phyloP scores from a whole-genome alignment of 2,329 filamentous ascomycete genomes.

The Phoma herbarum region DNA sequence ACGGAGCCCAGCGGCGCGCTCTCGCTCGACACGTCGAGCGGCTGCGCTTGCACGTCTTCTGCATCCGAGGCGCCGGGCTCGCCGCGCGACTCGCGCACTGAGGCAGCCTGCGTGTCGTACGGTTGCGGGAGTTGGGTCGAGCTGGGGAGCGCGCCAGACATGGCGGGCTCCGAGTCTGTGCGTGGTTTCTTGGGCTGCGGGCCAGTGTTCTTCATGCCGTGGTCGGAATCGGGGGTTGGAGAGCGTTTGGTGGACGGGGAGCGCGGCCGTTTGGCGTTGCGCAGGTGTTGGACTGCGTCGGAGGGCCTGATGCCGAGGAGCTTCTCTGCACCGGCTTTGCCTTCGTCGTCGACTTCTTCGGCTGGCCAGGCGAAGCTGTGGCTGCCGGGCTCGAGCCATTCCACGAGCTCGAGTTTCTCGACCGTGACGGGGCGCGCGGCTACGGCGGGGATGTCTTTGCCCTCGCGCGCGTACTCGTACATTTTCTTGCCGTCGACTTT shows the following conservation, averaged over 20 bases:
- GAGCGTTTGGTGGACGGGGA: slow-evolving; percentile 19
- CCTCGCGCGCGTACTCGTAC: slow-evolving; percentile 94
- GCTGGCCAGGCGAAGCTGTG: slow-evolving; percentile 83
- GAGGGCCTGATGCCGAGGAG: slow-evolving; percentile 56
- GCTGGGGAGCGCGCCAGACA: slow-evolving; percentile 46
- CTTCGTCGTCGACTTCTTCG: slow-evolving; percentile 77
- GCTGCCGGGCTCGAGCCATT: slow-evolving; percentile 82
- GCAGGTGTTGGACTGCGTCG: slow-evolving; percentile 43
- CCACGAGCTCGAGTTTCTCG: slow-evolving; percentile 77
- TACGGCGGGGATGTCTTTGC: slow-evolving; percentile 87
- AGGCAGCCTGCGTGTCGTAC: not conserved
- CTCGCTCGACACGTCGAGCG: not conserved
- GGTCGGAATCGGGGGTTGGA: not conserved
- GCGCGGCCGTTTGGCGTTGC: slow-evolving; percentile 36
- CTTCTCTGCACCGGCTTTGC: slow-evolving; percentile 79
- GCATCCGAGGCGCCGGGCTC: not conserved
- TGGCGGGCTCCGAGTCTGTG: slow-evolving; percentile 42
- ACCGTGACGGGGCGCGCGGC: slow-evolving; percentile 82
- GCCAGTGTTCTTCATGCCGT: slow-evolving; percentile 22
- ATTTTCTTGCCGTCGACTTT: slow-evolving; percentile 93
- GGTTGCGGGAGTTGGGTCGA: not conserved
- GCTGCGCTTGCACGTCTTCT: not conserved
- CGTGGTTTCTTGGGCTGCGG: slow-evolving; percentile 36
- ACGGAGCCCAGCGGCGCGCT: not conserved
- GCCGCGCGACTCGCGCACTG: too few relatives aligned